phyloP scores from a whole-genome alignment of 768 basidiomycete species.

The Clitopilus passeckerianus region DNA sequence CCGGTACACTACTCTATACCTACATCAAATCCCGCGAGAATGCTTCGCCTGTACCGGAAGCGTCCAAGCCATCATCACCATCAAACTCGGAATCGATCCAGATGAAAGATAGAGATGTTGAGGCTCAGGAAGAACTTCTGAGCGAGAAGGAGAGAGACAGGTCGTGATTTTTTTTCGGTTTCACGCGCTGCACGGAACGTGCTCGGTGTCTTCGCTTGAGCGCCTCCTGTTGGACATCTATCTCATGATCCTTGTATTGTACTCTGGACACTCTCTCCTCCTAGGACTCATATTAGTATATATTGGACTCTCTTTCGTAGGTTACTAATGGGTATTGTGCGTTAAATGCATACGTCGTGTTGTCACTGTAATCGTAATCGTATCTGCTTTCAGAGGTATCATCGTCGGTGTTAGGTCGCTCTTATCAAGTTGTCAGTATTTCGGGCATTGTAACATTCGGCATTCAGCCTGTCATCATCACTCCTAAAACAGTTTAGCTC shows the following conservation, averaged over 20 bases:
- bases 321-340: background rate
- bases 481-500: background rate
- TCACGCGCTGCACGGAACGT: too few species aligned
- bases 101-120: conserved; percentile 7
- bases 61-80: background rate
- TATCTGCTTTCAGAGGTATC: background rate
- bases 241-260: background rate
- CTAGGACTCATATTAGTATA: background rate
- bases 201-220: too few species aligned
- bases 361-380: background rate
- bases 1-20: conserved; percentile 66
- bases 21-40: conserved; percentile 53
- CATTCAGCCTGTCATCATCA: background rate
- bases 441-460: background rate
- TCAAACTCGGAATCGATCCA: background rate
- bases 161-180: background rate
- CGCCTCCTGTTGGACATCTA: background rate
- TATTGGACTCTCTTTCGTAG: background rate
- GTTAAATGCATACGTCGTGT: background rate
- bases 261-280: background rate
- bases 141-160: conserved; percentile 6
- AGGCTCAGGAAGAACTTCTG: conserved; percentile 10
- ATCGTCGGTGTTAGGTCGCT: background rate
- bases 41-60: conserved; percentile 15
- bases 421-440: background rate